Evolutionary conservation across 208 protist genomes (phyloP), one percentile per base, ranked within the genome.

Genomic region (Naegleria lovaniensis): DNA sequence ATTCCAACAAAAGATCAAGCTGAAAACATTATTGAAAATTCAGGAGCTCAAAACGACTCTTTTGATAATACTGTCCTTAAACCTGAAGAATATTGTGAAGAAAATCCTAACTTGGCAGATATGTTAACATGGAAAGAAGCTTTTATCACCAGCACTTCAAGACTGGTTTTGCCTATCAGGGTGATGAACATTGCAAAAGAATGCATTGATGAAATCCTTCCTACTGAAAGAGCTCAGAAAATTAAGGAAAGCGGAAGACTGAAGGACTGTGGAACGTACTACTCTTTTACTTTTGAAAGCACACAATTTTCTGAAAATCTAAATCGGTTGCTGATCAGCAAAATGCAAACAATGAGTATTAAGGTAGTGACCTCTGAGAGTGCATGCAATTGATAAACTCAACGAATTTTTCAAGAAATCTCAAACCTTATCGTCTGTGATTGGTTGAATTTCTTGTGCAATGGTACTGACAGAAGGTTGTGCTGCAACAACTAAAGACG

Each of bases 71-170:
- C 55, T 29, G 55, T 67, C 1, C 55, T 67, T 67, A 67, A 67
- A 67, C 3, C 19, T 67, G 22, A 29, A 1, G 55, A 67, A 19
- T 67, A 67, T 29, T 29, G 19, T 29, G 55, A 67, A 67, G 33
- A 25, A 36, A 51, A 4, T n/a, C 83, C 83, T 4, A 87, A 9
- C 39, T 15, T 87, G 40, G 6, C 13, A 33, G 83, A 87, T 51
- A n/a, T 87, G 1, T 52, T 36, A 19, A 9, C 40, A 29, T 87
- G 83, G 83, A 40, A 51, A n/a, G 83, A 87, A 39, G 83, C 83
- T 48, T 87, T 87, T 48, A 51, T 87, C 7, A 87, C 83, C 1
- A 87, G 83, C 38, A 87, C 83, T 5, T 87, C 83, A 16, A 33
- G 83, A 29, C 41, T 51, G 0, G 33, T 87, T 87, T n/a, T 87